Percentiles rank a stretch among this genome's conserved stretches.
These are phyloP conservation scores for Leucocoprinus birnbaumii DNA, from an alignment of 768 basidiomycete genomes.

Conservation along the genomic window DNA sequence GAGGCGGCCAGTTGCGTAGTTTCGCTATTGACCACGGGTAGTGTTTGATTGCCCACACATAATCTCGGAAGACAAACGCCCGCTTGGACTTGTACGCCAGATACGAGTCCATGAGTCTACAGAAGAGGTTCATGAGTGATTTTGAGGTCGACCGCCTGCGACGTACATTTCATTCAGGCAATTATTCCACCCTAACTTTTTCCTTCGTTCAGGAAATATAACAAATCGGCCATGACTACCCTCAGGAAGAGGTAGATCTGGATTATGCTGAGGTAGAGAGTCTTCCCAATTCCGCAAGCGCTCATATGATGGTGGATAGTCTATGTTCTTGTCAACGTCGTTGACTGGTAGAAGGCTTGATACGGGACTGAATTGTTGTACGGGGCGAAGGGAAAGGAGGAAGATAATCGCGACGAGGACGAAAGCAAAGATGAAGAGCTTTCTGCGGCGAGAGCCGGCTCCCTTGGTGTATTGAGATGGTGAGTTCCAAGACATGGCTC, in stretches of 20 bases:
- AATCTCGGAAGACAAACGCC: slow-evolving; percentile 47
- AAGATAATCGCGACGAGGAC: background rate
- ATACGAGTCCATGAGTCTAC: slow-evolving; percentile 47
- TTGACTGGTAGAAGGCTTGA: background rate
- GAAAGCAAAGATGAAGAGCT: background rate
- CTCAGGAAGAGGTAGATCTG: slow-evolving; percentile 44
- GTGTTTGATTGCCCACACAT: slow-evolving; percentile 37
- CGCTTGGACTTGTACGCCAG: slow-evolving; percentile 47
- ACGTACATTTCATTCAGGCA: slow-evolving; percentile 47
- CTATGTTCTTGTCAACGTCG: background rate
- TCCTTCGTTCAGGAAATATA: slow-evolving; percentile 39
- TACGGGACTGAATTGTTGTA: background rate
- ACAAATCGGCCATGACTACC: slow-evolving; percentile 46
- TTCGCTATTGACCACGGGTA: slow-evolving; percentile 38
- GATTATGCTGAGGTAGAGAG: slow-evolving; percentile 46
- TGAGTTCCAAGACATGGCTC: too few relatives aligned
- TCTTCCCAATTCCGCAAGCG: slow-evolving; percentile 35
- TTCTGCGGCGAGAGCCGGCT: slow-evolving; percentile 2
- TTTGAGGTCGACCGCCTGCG: background rate
- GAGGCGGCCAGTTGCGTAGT: slow-evolving; percentile 23
- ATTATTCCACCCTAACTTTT: slow-evolving; percentile 49
- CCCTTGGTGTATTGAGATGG: too few relatives aligned
- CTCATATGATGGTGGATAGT: slow-evolving; percentile 32
- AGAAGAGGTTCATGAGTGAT: background rate
- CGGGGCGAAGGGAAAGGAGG: background rate